Evolutionary conservation across 495 filamentous ascomycete species (phyloP), one percentile per base, ranked within the genome.

Genomic region (Hapsidospora chrysogenum): DNA sequence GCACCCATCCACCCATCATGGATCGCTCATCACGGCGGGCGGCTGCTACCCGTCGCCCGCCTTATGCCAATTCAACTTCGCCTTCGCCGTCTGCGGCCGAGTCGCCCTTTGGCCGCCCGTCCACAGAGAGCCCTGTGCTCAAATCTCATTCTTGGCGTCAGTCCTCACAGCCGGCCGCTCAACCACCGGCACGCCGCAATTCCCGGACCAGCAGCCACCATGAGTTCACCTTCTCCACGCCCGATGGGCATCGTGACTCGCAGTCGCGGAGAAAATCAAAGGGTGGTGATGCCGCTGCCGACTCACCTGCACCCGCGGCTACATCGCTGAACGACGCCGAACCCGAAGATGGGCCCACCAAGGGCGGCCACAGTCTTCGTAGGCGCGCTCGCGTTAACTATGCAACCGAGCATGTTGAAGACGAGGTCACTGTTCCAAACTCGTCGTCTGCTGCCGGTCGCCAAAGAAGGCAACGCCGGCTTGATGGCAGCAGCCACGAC

Each of bases 361-460:
- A 54, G 35, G 61, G 61, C 22, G 63, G 63, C n/a, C 63, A 63
- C 40, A 61, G 57, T 0, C 50, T 67, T 4, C 47, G 63, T 40
- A 65, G 58, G 43, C 54, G 63, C 15, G 41, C 56, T 14, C 58
- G 56, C 20, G 48, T 65, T 14, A 58, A 67, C 31, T 67, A 65
- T 43, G 56, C 54, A 8, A 53, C 60, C 19, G 57, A 60, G 33
- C 51, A 56, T 17, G 48, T 55, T 17, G 60, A 63, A 14, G 57
- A 62, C 9, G 39, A 50, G 9, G 20, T 35, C 2, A 34, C 41
- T 7, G 21, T 38, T 8, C 21, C 36, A 13, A 18, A 15, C 39
- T 32, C 40, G 9, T 18, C 6, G 13, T 8, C 28, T n/a, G n/a
- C n/a, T n/a, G n/a, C n/a, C n/a, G n/a, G n/a, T n/a, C n/a, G n/a